These are phyloP conservation scores for Penicillium janthinellum DNA, from an alignment of 2,329 filamentous ascomycete genomes.

Conservation along the genomic window DNA sequence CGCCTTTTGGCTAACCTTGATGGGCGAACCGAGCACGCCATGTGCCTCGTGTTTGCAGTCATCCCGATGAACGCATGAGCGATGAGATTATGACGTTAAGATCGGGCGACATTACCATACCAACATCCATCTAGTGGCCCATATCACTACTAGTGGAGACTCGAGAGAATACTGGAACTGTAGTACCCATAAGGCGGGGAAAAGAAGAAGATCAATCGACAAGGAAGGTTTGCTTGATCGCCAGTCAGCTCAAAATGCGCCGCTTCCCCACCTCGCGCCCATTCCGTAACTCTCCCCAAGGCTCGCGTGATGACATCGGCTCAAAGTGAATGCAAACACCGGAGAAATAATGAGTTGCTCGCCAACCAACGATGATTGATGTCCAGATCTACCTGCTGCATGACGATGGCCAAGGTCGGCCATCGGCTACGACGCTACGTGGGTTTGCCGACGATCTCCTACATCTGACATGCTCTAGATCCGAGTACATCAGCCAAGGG, in stretches of 20 bases:
- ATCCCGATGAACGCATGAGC: neutral
- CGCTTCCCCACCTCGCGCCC: neutral
- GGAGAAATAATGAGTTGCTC: neutral
- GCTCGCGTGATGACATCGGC: neutral
- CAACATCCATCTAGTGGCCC: neutral
- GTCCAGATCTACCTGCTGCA: neutral
- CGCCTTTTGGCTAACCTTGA: neutral
- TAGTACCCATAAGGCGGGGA: neutral
- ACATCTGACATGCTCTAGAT: neutral
- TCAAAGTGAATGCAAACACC: neutral
- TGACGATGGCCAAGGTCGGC: conserved; percentile 21
- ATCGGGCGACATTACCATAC: neutral
- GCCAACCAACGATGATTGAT: neutral
- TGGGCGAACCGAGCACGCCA: conserved; percentile 1
- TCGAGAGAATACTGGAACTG: neutral
- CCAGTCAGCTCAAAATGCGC: neutral
- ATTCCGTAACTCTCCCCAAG: neutral
- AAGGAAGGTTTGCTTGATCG: neutral
- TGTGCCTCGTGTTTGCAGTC: neutral
- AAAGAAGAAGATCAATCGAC: neutral
- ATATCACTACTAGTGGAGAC: neutral
- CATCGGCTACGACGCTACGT: neutral
- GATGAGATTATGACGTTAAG: neutral
- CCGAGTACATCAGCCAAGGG: neutral
- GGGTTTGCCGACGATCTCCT: neutral